phyloP scores from a whole-genome alignment of 441 rosid species.

The Rhodomyrtus psidioides region DNA sequence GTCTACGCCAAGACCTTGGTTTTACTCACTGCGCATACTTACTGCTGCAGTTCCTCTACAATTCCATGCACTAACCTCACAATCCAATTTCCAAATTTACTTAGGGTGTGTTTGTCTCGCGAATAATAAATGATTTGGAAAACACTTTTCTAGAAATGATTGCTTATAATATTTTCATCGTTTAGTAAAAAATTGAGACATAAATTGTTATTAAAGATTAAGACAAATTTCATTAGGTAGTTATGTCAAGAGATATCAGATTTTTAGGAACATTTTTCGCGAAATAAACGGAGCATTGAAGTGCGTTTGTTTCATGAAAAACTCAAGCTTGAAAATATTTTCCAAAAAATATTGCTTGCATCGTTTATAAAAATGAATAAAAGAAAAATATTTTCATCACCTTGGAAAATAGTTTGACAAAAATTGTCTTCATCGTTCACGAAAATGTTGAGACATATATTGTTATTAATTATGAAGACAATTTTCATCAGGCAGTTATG shows the following conservation, averaged over 20 bases:
- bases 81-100: not conserved
- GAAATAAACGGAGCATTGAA: not conserved
- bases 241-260: fast-evolving
- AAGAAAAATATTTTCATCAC: not conserved
- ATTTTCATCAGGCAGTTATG: not conserved
- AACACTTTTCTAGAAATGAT: not conserved
- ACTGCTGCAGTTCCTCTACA: not conserved
- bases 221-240: not conserved
- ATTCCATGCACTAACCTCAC: not conserved
- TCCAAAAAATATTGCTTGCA: not conserved
- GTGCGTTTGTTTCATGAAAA: not conserved
- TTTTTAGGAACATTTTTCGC: not conserved
- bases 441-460: not conserved
- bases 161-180: fast-evolving
- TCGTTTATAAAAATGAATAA: not conserved
- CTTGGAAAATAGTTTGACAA: not conserved
- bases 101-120: too few species aligned
- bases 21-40: not conserved
- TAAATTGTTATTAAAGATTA: not conserved
- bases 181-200: not conserved
- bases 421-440: not conserved
- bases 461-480: not conserved
- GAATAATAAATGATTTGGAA: too few species aligned
- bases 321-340: not conserved
- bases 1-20: not conserved